phyloP scores from a whole-genome alignment of 257 asterid genomes.

The Leptodermis oblonga region DNA sequence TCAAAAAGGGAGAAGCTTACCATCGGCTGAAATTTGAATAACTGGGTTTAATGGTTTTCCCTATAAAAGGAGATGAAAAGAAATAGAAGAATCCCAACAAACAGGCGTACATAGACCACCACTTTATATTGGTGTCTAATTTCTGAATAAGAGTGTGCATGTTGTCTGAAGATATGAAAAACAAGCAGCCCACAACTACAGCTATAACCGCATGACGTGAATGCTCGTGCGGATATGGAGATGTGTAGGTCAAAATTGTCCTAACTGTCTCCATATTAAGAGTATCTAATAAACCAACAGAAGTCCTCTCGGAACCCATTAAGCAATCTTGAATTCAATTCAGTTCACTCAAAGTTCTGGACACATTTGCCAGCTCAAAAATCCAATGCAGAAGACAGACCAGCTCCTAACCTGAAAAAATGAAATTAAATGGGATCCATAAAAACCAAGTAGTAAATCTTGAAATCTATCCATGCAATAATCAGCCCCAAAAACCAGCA shows the following conservation, averaged over 20 bases:
- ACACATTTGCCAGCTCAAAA: slow-evolving; percentile 21
- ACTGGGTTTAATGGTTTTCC: slow-evolving; percentile 95
- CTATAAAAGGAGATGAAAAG: slow-evolving; percentile 95
- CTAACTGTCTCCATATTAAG: slow-evolving; percentile 88
- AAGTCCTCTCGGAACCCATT: slow-evolving; percentile 61
- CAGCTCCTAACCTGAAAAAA: slow-evolving; percentile 23
- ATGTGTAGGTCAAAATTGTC: slow-evolving; percentile 83
- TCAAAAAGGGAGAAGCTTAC: slow-evolving; percentile 34
- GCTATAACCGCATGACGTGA: slow-evolving; percentile 95
- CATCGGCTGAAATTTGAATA: slow-evolving; percentile 96
- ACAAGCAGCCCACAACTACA: slow-evolving; percentile 86
- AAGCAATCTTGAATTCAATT: slow-evolving; percentile 20
- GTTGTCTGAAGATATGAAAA: slow-evolving; percentile 95
- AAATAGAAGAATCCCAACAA: slow-evolving; percentile 97
- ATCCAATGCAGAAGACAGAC: slow-evolving; percentile 26
- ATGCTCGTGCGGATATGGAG: slow-evolving; percentile 98
- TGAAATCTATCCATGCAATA: not conserved
- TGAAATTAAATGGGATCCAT: not conserved
- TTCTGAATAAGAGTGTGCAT: slow-evolving; percentile 95
- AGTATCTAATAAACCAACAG: slow-evolving; percentile 67
- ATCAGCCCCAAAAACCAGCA: not conserved
- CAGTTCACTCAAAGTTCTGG: slow-evolving; percentile 23
- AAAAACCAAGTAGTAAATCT: not conserved
- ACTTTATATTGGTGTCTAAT: slow-evolving; percentile 91
- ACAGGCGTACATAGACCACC: slow-evolving; percentile 99